Evolutionary conservation across 768 basidiomycete genomes (phyloP).

Genomic region (Rhodotorula graminis): DNA sequence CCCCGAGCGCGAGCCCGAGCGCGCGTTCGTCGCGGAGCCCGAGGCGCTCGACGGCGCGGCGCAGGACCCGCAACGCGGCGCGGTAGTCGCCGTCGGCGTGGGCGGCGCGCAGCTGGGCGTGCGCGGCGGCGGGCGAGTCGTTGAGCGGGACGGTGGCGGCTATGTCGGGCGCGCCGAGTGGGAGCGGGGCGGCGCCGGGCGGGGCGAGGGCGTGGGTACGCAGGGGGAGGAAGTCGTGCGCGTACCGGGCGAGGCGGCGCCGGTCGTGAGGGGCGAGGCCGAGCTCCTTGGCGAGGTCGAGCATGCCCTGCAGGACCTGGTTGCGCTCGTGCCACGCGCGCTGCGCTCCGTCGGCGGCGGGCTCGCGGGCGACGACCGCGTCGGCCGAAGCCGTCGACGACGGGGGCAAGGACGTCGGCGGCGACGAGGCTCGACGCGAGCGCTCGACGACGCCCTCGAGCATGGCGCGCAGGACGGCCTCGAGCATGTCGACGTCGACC

Average conservation of each 20-base stretch:
- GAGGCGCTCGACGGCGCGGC: not conserved
- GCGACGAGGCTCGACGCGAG: not conserved
- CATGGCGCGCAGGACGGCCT: not conserved
- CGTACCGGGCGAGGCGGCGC: not conserved
- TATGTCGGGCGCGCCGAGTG: not conserved
- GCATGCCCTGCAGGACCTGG: not conserved
- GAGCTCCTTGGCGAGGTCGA: not conserved
- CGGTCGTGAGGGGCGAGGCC: not conserved
- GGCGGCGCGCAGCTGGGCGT: not conserved
- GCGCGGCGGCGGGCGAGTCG: not conserved
- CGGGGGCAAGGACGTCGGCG: too few relatives aligned
- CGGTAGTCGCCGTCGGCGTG: not conserved
- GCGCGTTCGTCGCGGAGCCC: not conserved
- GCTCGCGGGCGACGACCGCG: too few relatives aligned
- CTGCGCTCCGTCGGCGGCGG: too few relatives aligned
- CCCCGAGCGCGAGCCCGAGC: not conserved
- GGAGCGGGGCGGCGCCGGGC: not conserved
- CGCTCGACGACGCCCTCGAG: not conserved
- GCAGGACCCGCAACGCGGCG: not conserved
- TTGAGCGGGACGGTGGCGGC: not conserved
- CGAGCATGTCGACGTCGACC: not conserved
- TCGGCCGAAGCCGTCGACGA: too few relatives aligned
- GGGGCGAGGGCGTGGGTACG: not conserved
- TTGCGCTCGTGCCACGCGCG: not conserved
- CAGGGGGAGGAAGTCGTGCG: not conserved